Evolutionary conservation across 345 rosid genomes (phyloP).

Genomic region (Cochlearia excelsa): DNA sequence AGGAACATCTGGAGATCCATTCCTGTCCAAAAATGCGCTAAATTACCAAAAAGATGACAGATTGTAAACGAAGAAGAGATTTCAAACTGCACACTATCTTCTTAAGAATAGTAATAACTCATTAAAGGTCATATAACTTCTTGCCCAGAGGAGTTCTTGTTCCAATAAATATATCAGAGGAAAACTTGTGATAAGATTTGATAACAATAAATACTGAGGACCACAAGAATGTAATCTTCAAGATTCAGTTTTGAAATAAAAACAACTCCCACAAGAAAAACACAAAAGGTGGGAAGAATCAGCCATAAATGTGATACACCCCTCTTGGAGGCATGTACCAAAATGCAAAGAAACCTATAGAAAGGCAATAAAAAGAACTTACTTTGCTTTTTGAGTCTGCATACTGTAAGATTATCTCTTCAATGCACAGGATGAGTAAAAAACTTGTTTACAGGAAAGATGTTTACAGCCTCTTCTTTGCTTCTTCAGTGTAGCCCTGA

Average conservation of each 20-base stretch:
- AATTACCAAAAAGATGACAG: constrained; percentile 1
- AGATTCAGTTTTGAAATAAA: constrained; percentile 11
- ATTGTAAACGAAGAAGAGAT: neutral
- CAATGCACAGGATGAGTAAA: constrained; percentile 25
- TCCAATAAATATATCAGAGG: constrained; percentile 8
- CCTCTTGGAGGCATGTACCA: no score
- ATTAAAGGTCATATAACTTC: no score
- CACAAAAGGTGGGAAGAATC: constrained; percentile 30
- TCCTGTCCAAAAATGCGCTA: constrained; percentile 46
- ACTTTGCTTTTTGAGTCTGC: constrained; percentile 93
- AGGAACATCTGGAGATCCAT: constrained; percentile 61
- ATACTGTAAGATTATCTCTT: constrained; percentile 43
- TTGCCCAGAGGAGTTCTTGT: no score
- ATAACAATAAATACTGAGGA: constrained; percentile 9
- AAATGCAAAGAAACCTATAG: constrained; percentile 25
- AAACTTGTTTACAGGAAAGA: constrained; percentile 20
- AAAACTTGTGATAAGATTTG: neutral
- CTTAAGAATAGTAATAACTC: neutral
- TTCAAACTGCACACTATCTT: no score
- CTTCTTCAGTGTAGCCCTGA: constrained; percentile 53
- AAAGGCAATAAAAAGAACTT: constrained; percentile 32
- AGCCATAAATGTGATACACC: constrained; percentile 13
- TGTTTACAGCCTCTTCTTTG: constrained; percentile 32
- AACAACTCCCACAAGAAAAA: constrained; percentile 22
- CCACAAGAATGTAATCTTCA: constrained; percentile 31